Evolutionary conservation across 441 rosid species (phyloP).

Genomic region (Melastoma candidum): DNA sequence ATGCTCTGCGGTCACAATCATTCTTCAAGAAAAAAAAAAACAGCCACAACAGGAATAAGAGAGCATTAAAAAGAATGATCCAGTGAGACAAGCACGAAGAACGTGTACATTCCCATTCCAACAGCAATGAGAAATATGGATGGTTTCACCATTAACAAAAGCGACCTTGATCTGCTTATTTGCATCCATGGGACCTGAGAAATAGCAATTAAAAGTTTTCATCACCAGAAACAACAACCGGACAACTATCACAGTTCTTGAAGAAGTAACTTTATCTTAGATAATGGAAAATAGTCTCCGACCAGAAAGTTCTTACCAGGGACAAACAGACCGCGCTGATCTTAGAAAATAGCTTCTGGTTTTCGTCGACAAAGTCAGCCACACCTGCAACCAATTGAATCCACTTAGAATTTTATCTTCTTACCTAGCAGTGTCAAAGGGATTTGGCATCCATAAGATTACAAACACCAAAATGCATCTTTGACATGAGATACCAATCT

Average conservation of each 20-base stretch:
- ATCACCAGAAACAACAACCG: not conserved
- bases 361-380: slow-evolving; percentile 58
- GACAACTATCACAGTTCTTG: too few species aligned
- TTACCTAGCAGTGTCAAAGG: not conserved
- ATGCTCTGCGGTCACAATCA: not conserved
- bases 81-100: slow-evolving; percentile 12
- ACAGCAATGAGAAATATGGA: slow-evolving; percentile 61
- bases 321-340: slow-evolving; percentile 61
- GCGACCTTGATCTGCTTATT: slow-evolving; percentile 82
- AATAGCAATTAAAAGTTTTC: slow-evolving; percentile 7
- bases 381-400: slow-evolving; percentile 39
- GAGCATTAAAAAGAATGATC: not conserved
- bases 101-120: slow-evolving; percentile 67
- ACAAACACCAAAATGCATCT: not conserved
- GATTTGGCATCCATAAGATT: not conserved
- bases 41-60: not conserved
- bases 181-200: slow-evolving; percentile 94
- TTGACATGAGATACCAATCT: slow-evolving; percentile 36
- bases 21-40: too few species aligned
- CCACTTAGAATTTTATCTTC: not conserved
- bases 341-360: slow-evolving; percentile 57
- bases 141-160: slow-evolving; percentile 73
- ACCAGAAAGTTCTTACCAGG: slow-evolving; percentile 42
- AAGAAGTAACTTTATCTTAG: too few species aligned
- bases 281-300: not conserved